Evolutionary conservation across 139 green algal genomes (phyloP).

Genomic region (Chlamydomonas eustigma): DNA sequence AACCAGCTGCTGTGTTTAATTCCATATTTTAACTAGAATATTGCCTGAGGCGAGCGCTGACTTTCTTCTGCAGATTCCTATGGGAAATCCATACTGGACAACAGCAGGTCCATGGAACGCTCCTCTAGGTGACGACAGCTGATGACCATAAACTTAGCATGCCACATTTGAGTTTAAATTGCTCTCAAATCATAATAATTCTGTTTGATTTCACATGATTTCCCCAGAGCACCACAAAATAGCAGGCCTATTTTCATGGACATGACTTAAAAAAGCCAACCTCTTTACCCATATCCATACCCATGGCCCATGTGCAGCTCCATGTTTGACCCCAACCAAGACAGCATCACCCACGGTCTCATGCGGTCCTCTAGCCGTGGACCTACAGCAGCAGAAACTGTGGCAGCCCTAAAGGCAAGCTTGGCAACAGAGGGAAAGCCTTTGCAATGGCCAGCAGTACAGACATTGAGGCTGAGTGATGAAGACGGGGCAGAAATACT

Average conservation of each 20-base stretch:
- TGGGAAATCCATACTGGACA: not conserved
- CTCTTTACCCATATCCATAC: too few relatives aligned
- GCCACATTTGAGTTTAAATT: too few relatives aligned
- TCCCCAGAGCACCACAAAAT: too few relatives aligned
- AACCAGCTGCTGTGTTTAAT: too few relatives aligned
- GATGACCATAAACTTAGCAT: not conserved
- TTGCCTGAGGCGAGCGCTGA: too few relatives aligned
- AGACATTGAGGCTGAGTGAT: not conserved
- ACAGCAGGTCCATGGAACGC: not conserved
- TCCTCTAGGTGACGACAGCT: not conserved
- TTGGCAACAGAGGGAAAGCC: slow-evolving; percentile 8
- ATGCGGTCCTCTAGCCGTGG: not conserved
- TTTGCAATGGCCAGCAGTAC: not conserved
- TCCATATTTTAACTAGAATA: too few relatives aligned
- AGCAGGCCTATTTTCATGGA: too few relatives aligned
- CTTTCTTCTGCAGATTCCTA: too few relatives aligned
- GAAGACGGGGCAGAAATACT: not conserved
- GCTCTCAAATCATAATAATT: too few relatives aligned
- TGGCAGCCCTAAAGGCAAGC: slow-evolving; percentile 16
- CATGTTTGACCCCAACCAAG: not conserved
- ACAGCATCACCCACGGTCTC: not conserved
- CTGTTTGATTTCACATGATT: too few relatives aligned
- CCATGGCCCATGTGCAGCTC: not conserved
- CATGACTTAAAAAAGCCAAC: too few relatives aligned
- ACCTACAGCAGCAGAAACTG: slow-evolving; percentile 28